Conservation (phyloP, 768 basidiomycete genomes). For the Pleurotus djamor region DNA sequence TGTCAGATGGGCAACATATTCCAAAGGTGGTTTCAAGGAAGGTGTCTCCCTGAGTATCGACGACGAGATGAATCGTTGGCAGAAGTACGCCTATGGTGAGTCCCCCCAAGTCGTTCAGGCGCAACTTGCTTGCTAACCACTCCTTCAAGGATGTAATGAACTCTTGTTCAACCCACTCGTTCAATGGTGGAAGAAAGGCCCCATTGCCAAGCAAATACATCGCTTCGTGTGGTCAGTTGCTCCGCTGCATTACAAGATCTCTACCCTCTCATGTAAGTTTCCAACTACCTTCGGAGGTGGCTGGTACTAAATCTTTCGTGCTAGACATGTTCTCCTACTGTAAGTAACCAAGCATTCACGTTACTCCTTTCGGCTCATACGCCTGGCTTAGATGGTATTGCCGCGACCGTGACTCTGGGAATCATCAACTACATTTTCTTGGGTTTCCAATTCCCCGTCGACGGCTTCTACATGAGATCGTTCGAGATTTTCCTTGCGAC, state of each 20-base stretch:
- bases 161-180: conserved; percentile 81
- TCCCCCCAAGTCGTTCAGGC: conserved; percentile 48
- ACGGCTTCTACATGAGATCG: conserved; percentile 75
- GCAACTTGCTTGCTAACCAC: conserved; percentile 47
- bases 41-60: conserved; percentile 87
- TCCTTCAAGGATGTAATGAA: conserved; percentile 49
- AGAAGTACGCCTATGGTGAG: conserved; percentile 67
- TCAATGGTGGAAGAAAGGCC: conserved; percentile 75
- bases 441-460: conserved; percentile 70
- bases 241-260: conserved; percentile 81
- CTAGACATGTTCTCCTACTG: conserved; percentile 61
- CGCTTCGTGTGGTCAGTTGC: conserved; percentile 73
- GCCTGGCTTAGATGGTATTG: conserved; percentile 49
- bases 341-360: too few species aligned
- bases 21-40: conserved; percentile 84
- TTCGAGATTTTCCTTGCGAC: conserved; percentile 83
- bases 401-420: conserved; percentile 62
- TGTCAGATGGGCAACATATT: conserved; percentile 81
- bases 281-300: too few species aligned
- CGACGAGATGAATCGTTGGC: conserved; percentile 90
- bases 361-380: neutral
- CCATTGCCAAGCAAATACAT: conserved; percentile 75
- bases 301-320: too few species aligned
- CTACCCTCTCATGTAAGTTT: conserved; percentile 71
- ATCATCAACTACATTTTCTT: conserved; percentile 75